These are phyloP conservation scores for Ulota crispa DNA, from an alignment of 225 moss, liverwort and hornwort genomes.

Conservation along the genomic window DNA sequence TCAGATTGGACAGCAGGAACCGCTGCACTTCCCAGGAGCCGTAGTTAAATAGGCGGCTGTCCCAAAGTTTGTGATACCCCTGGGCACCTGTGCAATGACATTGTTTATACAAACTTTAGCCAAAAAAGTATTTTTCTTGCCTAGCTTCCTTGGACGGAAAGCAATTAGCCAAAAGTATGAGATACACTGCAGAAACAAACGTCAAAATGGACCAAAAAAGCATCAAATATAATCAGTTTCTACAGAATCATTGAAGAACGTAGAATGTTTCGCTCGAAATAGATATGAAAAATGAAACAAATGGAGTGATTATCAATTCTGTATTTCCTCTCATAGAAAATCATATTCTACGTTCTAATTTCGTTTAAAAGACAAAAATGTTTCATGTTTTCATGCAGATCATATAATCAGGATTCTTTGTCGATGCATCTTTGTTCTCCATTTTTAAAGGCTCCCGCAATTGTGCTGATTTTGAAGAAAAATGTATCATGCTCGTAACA, in stretches of 20 bases:
- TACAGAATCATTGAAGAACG: neutral
- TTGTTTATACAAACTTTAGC: neutral
- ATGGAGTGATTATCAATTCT: neutral
- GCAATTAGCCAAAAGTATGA: neutral
- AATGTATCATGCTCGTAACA: neutral
- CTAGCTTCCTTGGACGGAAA: neutral
- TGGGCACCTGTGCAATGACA: slow-evolving; percentile 49
- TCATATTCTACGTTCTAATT: neutral
- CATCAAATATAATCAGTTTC: no score
- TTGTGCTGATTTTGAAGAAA: neutral
- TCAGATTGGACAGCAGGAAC: slow-evolving; percentile 85
- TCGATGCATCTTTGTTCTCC: no score
- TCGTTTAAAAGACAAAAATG: no score
- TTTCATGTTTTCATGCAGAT: no score
- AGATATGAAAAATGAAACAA: neutral
- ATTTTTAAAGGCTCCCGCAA: neutral
- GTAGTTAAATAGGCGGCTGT: slow-evolving; percentile 88
- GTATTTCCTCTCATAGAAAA: neutral
- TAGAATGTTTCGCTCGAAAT: neutral
- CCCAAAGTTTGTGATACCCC: slow-evolving; percentile 90
- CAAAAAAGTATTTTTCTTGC: neutral
- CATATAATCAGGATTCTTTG: no score
- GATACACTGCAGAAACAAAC: neutral
- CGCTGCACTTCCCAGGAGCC: slow-evolving; percentile 92
- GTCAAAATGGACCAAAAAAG: neutral